Evolutionary conservation across 176 grass and related monocot species (phyloP), one percentile per base, ranked within the genome.

Genomic region (Ensete ventricosum): DNA sequence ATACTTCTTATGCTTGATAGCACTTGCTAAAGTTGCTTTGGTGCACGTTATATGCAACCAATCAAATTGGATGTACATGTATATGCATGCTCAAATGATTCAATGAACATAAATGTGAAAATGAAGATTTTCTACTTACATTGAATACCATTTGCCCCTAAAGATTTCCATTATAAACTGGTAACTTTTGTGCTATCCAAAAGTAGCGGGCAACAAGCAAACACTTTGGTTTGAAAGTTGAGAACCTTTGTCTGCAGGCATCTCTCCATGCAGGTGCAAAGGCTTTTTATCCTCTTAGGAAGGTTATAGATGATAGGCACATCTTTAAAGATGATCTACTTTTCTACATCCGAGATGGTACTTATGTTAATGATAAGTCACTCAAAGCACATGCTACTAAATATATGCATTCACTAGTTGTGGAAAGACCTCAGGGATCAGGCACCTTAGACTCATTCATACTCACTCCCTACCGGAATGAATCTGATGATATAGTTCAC

Each of bases 381-480:
- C 82, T 88, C 71, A 74, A 76, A 64, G 49, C 81, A 50, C 73
- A 79, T 84, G 78, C 85, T 21, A 26, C 71, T 25, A 81, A 78
- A 43, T 81, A 9, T 62, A 52, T 70, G 67, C 87, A 89, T 69
- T 88, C 84, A 23, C 83, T 93, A 77, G 73, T 93, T 64, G 71
- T 86, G 69, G 86, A 86, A 78, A 73, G 83, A 54, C 84, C 88
- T 7, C 85, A 91, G 66, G 85, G 82, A 80, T 69, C 87, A 23
- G 75, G 76, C 14, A 72, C 82, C 65, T 62, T 84, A 16, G 90
- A 99, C 85, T 84, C 88, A 20, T 91, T 88, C 57, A 99, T 99
- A 78, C 66, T 91, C 70, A 86, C 95, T 78, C 90, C 95, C 1
- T 98, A 87, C 80, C 49, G 84, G 25, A 76, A 88, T 22, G 78